Conservation (phyloP, 768 basidiomycete species). For the Cantharellus cinnabarinus region DNA sequence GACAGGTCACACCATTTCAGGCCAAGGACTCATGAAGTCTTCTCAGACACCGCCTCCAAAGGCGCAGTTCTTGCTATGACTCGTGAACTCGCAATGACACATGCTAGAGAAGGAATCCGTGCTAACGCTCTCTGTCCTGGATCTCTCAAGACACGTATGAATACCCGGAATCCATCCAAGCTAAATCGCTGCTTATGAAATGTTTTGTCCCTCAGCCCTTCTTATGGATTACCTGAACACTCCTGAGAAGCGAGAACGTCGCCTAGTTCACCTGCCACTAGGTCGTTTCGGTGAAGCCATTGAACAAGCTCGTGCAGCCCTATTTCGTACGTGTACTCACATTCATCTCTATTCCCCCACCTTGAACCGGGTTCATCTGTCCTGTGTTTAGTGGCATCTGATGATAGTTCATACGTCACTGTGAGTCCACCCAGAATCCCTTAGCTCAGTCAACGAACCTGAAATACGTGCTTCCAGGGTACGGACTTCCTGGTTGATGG, state of each 20-base stretch:
- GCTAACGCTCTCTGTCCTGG: constrained; percentile 94
- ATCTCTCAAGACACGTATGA: constrained; percentile 81
- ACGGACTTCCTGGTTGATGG: constrained; percentile 94
- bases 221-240: constrained; percentile 98
- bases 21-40: constrained; percentile 2
- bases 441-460: too few relatives aligned
- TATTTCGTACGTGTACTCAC: constrained; percentile 53
- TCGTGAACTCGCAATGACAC: constrained; percentile 91
- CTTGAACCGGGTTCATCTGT: constrained; percentile 5
- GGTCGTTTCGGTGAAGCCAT: constrained; percentile 94
- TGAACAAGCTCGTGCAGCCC: constrained; percentile 78
- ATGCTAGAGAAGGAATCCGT: constrained; percentile 92
- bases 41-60: constrained; percentile 15
- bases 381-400: constrained; percentile 48
- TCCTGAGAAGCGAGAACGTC: constrained; percentile 78
- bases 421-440: constrained; percentile 23
- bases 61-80: constrained; percentile 99
- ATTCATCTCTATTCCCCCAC: constrained; percentile 1
- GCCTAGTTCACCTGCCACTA: constrained; percentile 84
- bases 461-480: constrained; percentile 25
- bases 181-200: background rate
- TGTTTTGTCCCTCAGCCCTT: constrained; percentile 36
- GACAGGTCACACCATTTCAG: background rate
- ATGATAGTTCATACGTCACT: constrained; percentile 92
- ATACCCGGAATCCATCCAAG: background rate